Evolutionary conservation across 2,329 filamentous ascomycete genomes (phyloP).

Genomic region (Colletotrichum sp.): DNA sequence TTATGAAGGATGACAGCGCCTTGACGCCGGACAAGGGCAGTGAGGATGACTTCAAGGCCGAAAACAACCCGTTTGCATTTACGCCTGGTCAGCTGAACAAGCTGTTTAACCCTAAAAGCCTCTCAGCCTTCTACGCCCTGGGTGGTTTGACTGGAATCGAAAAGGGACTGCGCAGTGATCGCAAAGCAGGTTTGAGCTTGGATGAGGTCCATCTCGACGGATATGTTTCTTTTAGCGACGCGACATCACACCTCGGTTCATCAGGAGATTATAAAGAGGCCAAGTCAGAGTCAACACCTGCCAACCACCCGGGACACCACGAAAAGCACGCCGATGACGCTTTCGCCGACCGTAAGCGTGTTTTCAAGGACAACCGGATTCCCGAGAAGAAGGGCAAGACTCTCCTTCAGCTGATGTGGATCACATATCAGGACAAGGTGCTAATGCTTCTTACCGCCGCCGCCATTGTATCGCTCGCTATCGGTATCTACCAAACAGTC

Average conservation of each 20-base stretch:
- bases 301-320: not conserved
- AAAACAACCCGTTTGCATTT: conserved; percentile 86
- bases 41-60: conserved; percentile 76
- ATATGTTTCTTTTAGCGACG: conserved; percentile 74
- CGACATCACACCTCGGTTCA: conserved; percentile 39
- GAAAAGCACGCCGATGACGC: conserved; percentile 28
- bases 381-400: conserved; percentile 78
- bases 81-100: conserved; percentile 84
- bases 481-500: conserved; percentile 79
- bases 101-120: conserved; percentile 86
- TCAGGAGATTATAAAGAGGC: conserved; percentile 17
- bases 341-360: conserved; percentile 70
- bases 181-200: conserved; percentile 74
- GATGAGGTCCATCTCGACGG: conserved; percentile 75
- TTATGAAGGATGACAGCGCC: conserved; percentile 71
- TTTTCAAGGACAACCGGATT: conserved; percentile 74
- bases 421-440: conserved; percentile 85
- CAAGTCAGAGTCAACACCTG: not conserved
- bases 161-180: conserved; percentile 76
- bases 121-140: conserved; percentile 80
- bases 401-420: conserved; percentile 77
- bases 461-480: conserved; percentile 73
- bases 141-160: conserved; percentile 81
- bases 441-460: conserved; percentile 74
- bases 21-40: conserved; percentile 78